Base-by-base conservation (phyloP, 441 rosid species). In the Francoa sonchifolia region DNA sequence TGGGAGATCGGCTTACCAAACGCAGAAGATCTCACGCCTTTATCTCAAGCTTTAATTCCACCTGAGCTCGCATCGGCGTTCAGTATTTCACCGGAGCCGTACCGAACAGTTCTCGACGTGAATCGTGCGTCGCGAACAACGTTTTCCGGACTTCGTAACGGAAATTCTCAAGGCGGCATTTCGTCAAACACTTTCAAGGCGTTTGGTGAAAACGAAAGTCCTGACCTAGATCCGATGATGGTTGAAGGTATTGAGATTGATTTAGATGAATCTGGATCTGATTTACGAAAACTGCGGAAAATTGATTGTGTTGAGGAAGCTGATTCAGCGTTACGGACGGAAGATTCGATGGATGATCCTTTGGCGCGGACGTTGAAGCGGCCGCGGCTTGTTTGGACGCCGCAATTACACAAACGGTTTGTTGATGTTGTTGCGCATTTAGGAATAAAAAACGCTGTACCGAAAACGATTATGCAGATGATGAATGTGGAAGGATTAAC, bases 401-500 rank as follows among this genome's bases (percentile, higher is more conserved):
- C 99, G 32, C 97, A 87, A 57, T 67, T 92, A 32, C 99, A 92
- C 55, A 87, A 87, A 74, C 68, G 99, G 52, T 92, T 92, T 50
- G 94, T 92, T 4, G 99, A 92, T 17, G 97, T 92, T 22, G 97
- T 92, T 28, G 73, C 73, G 2, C 90, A 79, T 45, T 50, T 92
- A 1, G 99, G 99, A 55, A 71, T 92, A 0, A 82, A 82, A 28
- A 92, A 77, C 76, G 99, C 96, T 0, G 99, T 92, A 0, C 99
- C 99, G 7, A 92, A 92, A 69, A 87, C 97, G 29, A 87, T 92
- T 50, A 92, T 92, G 99, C 99, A 87, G 70, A 39, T 87, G 57
- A 92, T 92, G 99, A 92, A 92, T 53, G 99, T 92, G 0, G 96
- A 87, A 39, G 99, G 99, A 1, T 20, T 92, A 54, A 87, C 93